Percentiles rank a stretch among this genome's conserved stretches.
These are phyloP conservation scores for Verticillium klebahnii DNA, from an alignment of 2,329 filamentous ascomycete species.

Conservation along the genomic window DNA sequence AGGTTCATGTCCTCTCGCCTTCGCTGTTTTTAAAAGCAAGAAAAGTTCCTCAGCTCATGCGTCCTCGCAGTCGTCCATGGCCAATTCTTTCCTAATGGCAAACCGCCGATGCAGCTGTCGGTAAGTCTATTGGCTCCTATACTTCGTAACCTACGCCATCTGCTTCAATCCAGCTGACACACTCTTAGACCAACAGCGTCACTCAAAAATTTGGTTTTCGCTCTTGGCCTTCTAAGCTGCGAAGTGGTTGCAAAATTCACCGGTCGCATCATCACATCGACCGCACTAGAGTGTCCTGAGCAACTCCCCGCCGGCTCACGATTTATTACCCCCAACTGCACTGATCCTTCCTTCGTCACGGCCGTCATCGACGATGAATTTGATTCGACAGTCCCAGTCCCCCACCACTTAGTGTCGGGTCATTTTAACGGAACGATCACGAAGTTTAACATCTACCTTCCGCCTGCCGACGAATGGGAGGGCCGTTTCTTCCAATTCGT, in stretches of 20 bases:
- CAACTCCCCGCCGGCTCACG: background rate
- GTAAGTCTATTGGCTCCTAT: too few species aligned
- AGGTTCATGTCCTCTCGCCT: too few species aligned
- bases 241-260: background rate
- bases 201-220: background rate
- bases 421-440: conserved; percentile 13
- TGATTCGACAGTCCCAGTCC: conserved; percentile 4
- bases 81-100: too few species aligned
- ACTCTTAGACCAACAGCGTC: background rate
- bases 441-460: conserved; percentile 18
- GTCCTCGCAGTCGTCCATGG: too few species aligned
- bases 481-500: conserved; percentile 17
- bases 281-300: background rate
- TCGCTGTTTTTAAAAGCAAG: too few species aligned
- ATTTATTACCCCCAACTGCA: background rate
- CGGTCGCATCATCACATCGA: background rate
- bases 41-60: too few species aligned
- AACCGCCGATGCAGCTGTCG: too few species aligned
- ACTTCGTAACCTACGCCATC: too few species aligned
- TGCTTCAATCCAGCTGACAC: too few species aligned
- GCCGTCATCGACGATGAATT: conserved; percentile 11
- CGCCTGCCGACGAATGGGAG: conserved; percentile 8
- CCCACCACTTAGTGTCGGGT: conserved; percentile 12
- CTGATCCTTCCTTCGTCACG: background rate
- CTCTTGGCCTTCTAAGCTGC: background rate